Conservation (phyloP, 306 rosid species). For the Alnus rubra region DNA sequence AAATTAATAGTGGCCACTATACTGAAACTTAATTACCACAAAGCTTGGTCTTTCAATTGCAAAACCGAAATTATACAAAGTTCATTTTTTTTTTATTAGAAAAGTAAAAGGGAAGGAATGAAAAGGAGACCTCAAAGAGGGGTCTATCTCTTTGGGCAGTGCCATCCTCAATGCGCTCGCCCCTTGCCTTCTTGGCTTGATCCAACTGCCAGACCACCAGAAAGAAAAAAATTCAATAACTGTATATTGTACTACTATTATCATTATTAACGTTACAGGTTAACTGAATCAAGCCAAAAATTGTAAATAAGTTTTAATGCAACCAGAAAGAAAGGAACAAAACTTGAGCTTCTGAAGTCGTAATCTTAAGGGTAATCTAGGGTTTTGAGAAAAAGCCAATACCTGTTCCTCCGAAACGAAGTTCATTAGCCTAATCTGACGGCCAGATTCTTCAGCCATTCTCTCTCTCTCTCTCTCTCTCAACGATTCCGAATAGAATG, state of each 20-base stretch:
- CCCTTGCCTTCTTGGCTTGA: conserved; percentile 73
- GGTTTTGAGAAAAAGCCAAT: conserved; percentile 10
- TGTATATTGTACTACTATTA: not conserved
- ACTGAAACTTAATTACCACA: not conserved
- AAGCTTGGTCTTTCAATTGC: not conserved
- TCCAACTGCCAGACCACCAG: conserved; percentile 50
- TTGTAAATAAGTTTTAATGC: not conserved
- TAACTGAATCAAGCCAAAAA: too few species aligned
- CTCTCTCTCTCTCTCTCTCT: not conserved
- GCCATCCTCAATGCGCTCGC: conserved; percentile 87
- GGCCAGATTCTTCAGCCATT: conserved; percentile 72
- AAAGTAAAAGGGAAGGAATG: not conserved
- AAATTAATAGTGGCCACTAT: not conserved
- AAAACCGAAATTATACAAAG: not conserved
- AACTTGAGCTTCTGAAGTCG: not conserved
- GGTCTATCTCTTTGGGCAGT: conserved; percentile 91
- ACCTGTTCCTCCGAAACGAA: conserved; percentile 94
- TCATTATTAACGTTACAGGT: not conserved
- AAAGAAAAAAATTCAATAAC: conserved; percentile 1
- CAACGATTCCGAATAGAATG: not conserved
- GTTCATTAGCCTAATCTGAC: conserved; percentile 67
- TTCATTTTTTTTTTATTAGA: not conserved
- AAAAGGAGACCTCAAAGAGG: conserved; percentile 66
- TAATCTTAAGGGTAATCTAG: not conserved
- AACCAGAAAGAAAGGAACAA: not conserved